These are phyloP conservation scores for Linderina pennispora DNA, from an alignment of 192 early-diverging fungal species.

Conservation along the genomic window DNA sequence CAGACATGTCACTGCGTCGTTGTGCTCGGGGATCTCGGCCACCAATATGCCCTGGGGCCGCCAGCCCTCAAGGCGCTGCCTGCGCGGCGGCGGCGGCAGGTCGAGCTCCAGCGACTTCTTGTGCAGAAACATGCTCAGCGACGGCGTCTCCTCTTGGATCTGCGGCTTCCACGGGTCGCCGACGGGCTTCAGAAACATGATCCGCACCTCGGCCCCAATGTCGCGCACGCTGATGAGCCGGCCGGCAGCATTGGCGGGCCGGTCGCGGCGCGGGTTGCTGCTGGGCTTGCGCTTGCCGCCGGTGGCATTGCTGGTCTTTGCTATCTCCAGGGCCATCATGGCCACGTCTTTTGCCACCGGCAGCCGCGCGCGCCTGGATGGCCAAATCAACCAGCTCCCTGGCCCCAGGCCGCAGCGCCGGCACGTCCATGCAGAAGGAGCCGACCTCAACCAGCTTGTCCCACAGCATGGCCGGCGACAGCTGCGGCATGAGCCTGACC, in stretches of 20 bases:
- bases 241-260: too few species aligned
- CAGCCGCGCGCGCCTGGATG: constrained; percentile 11
- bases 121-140: constrained; percentile 23
- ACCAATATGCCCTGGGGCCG: constrained; percentile 73
- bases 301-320: background rate
- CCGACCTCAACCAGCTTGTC: constrained; percentile 41
- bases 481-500: constrained; percentile 55
- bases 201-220: constrained; percentile 33
- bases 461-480: constrained; percentile 44
- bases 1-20: constrained; percentile 64
- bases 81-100: constrained; percentile 24
- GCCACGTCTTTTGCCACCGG: constrained; percentile 21
- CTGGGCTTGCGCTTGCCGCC: background rate
- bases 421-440: background rate
- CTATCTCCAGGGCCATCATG: constrained; percentile 22
- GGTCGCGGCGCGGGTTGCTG: too few species aligned
- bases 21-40: constrained; percentile 81
- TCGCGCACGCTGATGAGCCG: constrained; percentile 24
- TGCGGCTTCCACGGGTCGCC: constrained; percentile 14
- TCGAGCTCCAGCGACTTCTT: constrained; percentile 51
- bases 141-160: background rate
- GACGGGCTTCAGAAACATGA: constrained; percentile 37
- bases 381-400: constrained; percentile 27
- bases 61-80: constrained; percentile 51
- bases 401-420: constrained; percentile 16